Evolutionary conservation across 352 stramenopile genomes (phyloP).

Genomic region (Phytophthora pisi): DNA sequence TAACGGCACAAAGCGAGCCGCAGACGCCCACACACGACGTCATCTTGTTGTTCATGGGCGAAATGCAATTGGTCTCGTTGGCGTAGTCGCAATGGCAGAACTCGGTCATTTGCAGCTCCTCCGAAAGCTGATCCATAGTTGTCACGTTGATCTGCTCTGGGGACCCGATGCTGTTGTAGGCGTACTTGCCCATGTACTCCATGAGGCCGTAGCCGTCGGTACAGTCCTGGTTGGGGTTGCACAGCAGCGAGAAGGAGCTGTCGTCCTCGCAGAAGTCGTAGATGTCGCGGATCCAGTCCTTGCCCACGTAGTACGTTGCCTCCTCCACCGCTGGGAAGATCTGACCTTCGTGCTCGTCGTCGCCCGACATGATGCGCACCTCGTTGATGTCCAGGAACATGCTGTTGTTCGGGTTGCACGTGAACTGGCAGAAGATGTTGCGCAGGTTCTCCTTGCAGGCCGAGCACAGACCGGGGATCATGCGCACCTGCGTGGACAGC

Average conservation of each 20-base stretch:
- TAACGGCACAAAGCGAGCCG: constrained; percentile 53
- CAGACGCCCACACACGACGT: constrained; percentile 61
- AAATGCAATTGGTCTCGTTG: constrained; percentile 50
- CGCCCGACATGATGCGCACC: constrained; percentile 57
- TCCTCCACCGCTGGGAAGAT: constrained; percentile 64
- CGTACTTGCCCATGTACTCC: constrained; percentile 69
- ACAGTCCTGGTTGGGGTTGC: constrained; percentile 60
- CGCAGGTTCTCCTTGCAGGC: constrained; percentile 69
- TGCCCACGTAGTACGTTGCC: constrained; percentile 66
- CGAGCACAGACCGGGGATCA: constrained; percentile 63
- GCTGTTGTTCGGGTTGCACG: constrained; percentile 69
- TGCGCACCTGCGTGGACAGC: constrained; percentile 60
- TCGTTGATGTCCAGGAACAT: constrained; percentile 66
- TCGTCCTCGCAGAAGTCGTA: constrained; percentile 71
- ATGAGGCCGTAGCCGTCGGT: constrained; percentile 59
- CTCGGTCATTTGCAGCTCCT: constrained; percentile 35
- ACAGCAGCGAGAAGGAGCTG: constrained; percentile 61
- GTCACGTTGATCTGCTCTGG: constrained; percentile 69
- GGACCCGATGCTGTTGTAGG: constrained; percentile 62
- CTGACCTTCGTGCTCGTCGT: constrained; percentile 39
- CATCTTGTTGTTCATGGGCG: constrained; percentile 53
- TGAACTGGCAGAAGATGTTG: constrained; percentile 72
- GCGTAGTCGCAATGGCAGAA: constrained; percentile 52
- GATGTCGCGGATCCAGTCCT: constrained; percentile 67
- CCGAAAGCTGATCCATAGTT: constrained; percentile 41